phyloP scores from a whole-genome alignment of 2,329 filamentous ascomycete species.

The Bipolaris gigantea region DNA sequence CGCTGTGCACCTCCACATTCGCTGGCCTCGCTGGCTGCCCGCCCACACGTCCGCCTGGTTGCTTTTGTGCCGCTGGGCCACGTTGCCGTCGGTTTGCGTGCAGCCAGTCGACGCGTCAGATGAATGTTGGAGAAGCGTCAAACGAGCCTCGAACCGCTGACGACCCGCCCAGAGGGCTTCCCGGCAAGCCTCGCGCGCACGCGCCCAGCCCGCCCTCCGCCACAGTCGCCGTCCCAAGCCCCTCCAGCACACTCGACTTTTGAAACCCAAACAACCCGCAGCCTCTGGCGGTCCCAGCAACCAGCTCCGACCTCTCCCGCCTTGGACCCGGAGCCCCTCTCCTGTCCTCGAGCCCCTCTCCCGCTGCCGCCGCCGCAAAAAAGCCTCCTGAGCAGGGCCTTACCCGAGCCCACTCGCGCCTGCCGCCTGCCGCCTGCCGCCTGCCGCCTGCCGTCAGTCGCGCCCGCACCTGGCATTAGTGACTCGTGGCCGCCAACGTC shows the following conservation, averaged over 20 bases:
- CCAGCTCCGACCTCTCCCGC: constrained; percentile 5
- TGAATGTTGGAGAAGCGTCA: constrained; percentile 10
- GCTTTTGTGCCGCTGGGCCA: constrained; percentile 7
- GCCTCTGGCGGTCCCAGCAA: constrained; percentile 5
- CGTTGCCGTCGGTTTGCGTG: constrained; percentile 2
- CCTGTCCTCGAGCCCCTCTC: constrained; percentile 4
- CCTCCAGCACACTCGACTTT: constrained; percentile 26
- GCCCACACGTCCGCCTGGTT: constrained; percentile 6
- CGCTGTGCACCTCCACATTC: background rate
- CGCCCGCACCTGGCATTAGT: constrained; percentile 28
- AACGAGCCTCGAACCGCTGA: constrained; percentile 16
- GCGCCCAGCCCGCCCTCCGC: constrained; percentile 28
- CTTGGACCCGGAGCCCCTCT: background rate
- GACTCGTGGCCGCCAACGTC: constrained; percentile 35
- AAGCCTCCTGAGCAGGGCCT: constrained; percentile 9
- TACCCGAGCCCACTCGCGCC: constrained; percentile 18
- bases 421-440: constrained; percentile 17
- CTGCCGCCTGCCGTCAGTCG: constrained; percentile 17
- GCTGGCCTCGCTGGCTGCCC: constrained; percentile 2
- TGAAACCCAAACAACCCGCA: constrained; percentile 32
- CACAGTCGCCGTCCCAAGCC: constrained; percentile 21
- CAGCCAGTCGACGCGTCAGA: constrained; percentile 8
- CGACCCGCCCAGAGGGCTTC: constrained; percentile 24
- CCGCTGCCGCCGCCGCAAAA: background rate
- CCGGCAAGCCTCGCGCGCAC: constrained; percentile 38